phyloP scores from a whole-genome alignment of 179 eudicot species.

The Beta corolliflora region DNA sequence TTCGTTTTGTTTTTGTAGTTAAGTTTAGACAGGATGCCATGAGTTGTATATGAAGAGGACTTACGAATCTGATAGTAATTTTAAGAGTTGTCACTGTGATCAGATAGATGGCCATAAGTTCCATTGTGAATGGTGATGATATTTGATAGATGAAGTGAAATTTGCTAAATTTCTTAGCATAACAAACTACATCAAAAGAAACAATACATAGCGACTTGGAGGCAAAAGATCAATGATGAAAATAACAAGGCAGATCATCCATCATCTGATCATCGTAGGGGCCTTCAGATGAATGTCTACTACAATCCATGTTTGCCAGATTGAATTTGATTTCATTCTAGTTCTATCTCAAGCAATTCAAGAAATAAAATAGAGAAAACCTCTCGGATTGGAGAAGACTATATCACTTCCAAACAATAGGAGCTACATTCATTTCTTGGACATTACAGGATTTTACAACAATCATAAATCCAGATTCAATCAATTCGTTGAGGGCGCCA shows the following conservation, averaged over 20 bases:
- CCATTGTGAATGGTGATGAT: too few relatives aligned
- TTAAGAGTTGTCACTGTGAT: too few relatives aligned
- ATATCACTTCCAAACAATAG: neutral
- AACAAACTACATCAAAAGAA: neutral
- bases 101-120: too few relatives aligned
- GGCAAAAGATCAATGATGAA: neutral
- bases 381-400: neutral
- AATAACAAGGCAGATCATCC: neutral
- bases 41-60: neutral
- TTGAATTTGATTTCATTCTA: too few relatives aligned
- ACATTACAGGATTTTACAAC: constrained; percentile 33
- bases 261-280: too few relatives aligned
- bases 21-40: neutral
- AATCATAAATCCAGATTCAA: constrained; percentile 18
- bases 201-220: neutral
- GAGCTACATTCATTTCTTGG: constrained; percentile 21
- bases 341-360: neutral
- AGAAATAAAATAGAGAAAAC: neutral
- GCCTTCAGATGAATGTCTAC: neutral
- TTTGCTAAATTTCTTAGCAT: neutral
- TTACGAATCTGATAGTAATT: too few relatives aligned
- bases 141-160: neutral
- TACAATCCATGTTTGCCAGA: neutral
- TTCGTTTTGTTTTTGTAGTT: neutral
- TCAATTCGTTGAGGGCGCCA: constrained; percentile 5